These are phyloP conservation scores for Vanrija humicola DNA, from an alignment of 1,284 basidiomycete species.

Conservation along the genomic window DNA sequence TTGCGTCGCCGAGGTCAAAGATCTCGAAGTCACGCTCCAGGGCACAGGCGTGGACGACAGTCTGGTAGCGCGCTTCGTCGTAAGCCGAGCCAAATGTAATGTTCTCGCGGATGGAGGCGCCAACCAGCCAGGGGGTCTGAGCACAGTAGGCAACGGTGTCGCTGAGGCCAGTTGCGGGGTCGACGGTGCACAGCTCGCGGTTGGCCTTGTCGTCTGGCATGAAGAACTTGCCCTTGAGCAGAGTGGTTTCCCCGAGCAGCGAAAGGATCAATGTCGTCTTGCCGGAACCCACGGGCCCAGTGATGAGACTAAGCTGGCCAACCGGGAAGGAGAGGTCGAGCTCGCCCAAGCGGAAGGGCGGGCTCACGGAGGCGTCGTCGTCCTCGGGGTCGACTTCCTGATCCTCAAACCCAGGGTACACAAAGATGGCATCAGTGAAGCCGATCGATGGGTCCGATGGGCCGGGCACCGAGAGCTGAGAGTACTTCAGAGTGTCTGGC, in stretches of 20 bases:
- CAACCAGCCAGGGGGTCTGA: conserved; percentile 56
- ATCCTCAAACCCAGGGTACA: conserved; percentile 22
- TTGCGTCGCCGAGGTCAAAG: conserved; percentile 55
- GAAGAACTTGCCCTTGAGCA: conserved; percentile 53
- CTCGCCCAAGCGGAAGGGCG: conserved; percentile 50
- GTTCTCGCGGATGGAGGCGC: conserved; percentile 56
- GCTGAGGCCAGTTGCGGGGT: conserved; percentile 50
- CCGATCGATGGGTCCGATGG: conserved; percentile 51
- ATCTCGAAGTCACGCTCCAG: conserved; percentile 54
- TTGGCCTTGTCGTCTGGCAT: conserved; percentile 52
- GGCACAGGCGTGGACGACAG: conserved; percentile 54
- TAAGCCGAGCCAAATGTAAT: conserved; percentile 53
- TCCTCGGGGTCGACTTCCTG: conserved; percentile 10
- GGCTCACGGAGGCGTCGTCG: conserved; percentile 7
- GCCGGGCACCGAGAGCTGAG: conserved; percentile 47
- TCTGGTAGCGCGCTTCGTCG: conserved; percentile 51
- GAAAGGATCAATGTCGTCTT: conserved; percentile 71
- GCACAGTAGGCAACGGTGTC: conserved; percentile 56
- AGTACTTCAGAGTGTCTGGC: conserved; percentile 57
- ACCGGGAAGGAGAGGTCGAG: conserved; percentile 51
- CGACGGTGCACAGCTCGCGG: conserved; percentile 47
- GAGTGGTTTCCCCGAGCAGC: conserved; percentile 53
- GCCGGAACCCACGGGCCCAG: conserved; percentile 54
- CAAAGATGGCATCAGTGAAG: conserved; percentile 53
- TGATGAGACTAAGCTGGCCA: conserved; percentile 47